A percentile compares a stretch with the other conserved stretches of the same genome.
These are phyloP conservation scores for Globisporangium iwayamae DNA, from an alignment of 352 stramenopile species.

Conservation along the genomic window DNA sequence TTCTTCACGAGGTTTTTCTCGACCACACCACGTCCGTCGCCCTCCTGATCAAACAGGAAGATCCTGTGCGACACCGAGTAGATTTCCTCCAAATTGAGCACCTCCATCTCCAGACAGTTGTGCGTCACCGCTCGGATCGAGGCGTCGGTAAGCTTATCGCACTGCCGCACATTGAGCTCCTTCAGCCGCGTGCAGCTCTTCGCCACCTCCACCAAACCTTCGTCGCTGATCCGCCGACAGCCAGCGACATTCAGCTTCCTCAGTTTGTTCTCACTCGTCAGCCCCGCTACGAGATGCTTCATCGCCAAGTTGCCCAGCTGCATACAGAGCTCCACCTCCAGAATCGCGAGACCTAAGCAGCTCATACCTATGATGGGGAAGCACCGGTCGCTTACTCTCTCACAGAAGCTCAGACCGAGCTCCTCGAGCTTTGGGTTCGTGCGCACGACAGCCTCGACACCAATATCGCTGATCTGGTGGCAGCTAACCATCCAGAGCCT, in stretches of 20 bases:
- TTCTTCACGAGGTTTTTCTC: conserved; percentile 74
- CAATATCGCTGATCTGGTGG: conserved; percentile 70
- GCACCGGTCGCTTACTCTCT: conserved; percentile 60
- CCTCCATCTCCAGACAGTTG: conserved; percentile 79
- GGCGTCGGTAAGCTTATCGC: conserved; percentile 81
- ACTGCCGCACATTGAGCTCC: conserved; percentile 71
- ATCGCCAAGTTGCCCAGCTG: conserved; percentile 55
- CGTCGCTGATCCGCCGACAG: conserved; percentile 74
- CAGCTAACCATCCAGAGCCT: conserved; percentile 54
- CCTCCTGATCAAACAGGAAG: conserved; percentile 84
- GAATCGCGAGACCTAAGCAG: conserved; percentile 31
- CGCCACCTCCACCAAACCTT: conserved; percentile 68
- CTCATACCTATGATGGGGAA: conserved; percentile 48
- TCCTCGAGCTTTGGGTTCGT: conserved; percentile 49
- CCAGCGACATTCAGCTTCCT: conserved; percentile 69
- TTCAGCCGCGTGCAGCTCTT: conserved; percentile 55
- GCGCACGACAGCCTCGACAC: conserved; percentile 61
- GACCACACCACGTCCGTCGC: conserved; percentile 73
- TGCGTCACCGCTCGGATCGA: conserved; percentile 73
- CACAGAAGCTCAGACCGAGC: conserved; percentile 60
- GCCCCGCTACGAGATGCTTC: conserved; percentile 43
- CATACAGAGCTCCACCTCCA: conserved; percentile 66
- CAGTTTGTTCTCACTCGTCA: conserved; percentile 48
- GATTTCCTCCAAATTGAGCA: conserved; percentile 84
- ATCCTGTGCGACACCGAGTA: conserved; percentile 54